Evolutionary conservation across 1,284 basidiomycete species (phyloP), one percentile per base, ranked within the genome.

Genomic region (Pseudozyma sp.): DNA sequence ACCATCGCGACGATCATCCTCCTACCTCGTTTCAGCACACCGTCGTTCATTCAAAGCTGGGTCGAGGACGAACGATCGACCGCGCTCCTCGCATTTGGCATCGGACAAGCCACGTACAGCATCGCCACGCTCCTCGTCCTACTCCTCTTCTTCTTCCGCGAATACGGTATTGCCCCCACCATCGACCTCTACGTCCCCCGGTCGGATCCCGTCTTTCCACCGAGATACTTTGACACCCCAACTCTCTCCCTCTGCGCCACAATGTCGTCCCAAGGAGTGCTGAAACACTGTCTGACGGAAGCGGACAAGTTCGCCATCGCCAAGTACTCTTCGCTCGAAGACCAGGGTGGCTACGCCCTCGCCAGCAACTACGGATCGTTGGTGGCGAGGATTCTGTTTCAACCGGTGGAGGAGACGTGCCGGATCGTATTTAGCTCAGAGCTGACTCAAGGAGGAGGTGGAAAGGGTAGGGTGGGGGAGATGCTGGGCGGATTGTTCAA

Each of bases 281-380:
- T 98, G 77, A 99, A 99, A 84, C 95, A 99, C 82, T 88, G 96
- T 70, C 87, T 99, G 33, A 98, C 95, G 0, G 97, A 99, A 83
- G 94, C 93, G 10, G 97, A 99, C 85, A 94, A 97, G 78, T 87
- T 99, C 49, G 82, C 82, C 5, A 70, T 83, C 4, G 77, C 81
- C 24, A 71, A 56, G 13, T 63, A 79, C 46, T 77, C 79, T 11
- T 55, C 64, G 4, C 68, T 84, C 4, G 77, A 74, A 16, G 77
- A 83, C 39, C 82, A 84, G 44, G 82, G 82, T 35, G 82, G 80
- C 8, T 84, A 84, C 53, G 82, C 82, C 4, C 70, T 84, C 11
- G 80, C 82, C 3, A 75, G 70, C 39, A 83, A 83, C 67, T 84
- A 83, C 49, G 82, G 79, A 50, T 81, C 80, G 7, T 59, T 84